Conservation (phyloP, 2,329 filamentous ascomycete species). For the Bimuria novae-zelandiae region DNA sequence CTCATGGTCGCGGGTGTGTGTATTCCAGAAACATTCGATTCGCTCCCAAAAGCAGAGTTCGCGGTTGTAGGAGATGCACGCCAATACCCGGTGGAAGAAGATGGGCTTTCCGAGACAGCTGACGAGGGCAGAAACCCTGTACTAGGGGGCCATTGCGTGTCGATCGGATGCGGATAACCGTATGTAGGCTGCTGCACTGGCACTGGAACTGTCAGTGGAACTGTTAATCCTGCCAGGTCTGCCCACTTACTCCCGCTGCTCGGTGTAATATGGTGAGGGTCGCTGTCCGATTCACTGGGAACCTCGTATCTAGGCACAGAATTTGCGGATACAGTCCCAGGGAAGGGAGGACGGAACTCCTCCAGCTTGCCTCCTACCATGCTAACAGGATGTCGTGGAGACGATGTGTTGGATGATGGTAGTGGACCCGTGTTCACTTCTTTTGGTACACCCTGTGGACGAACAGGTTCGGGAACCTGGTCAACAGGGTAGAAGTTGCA, state of each 20-base stretch:
- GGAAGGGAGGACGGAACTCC: conserved; percentile 38
- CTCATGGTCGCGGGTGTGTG: conserved; percentile 44
- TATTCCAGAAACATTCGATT: conserved; percentile 40
- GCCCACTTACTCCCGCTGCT: conserved; percentile 34
- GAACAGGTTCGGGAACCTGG: conserved; percentile 62
- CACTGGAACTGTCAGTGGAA: conserved; percentile 31
- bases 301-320: conserved; percentile 30
- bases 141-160: conserved; percentile 43
- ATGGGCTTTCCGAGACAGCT: conserved; percentile 39
- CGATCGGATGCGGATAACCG: conserved; percentile 41
- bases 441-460: conserved; percentile 51
- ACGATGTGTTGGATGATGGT: conserved; percentile 55
- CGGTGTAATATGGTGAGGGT: conserved; percentile 28
- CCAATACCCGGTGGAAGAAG: conserved; percentile 40
- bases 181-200: conserved; percentile 38
- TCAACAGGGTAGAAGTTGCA: conserved; percentile 93
- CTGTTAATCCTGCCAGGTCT: not conserved
- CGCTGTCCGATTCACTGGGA: conserved; percentile 31
- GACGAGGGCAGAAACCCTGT: conserved; percentile 41
- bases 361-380: conserved; percentile 34
- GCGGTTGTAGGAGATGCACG: conserved; percentile 41
- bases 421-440: conserved; percentile 49
- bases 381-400: conserved; percentile 46
- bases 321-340: conserved; percentile 17
- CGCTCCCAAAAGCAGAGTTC: conserved; percentile 42